These are phyloP conservation scores for Phytophthora hibernalis DNA, from an alignment of 352 stramenopile species.

Conservation along the genomic window DNA sequence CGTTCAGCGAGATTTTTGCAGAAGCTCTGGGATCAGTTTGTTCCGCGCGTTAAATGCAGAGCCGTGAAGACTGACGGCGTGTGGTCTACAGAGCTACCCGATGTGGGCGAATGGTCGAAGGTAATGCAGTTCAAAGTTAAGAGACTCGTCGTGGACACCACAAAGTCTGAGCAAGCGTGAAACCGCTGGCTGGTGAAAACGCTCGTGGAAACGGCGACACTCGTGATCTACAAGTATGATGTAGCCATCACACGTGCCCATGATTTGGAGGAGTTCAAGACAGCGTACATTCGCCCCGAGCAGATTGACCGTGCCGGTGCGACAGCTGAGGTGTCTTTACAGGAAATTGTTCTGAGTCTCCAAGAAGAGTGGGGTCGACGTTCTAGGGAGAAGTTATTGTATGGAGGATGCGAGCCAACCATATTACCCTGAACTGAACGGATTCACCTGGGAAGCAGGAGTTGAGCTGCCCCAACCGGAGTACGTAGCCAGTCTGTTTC, in stretches of 20 bases:
- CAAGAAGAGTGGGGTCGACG: not conserved
- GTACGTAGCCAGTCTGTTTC: too few species aligned
- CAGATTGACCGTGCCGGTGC: constrained; percentile 6
- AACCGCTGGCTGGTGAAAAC: constrained; percentile 10
- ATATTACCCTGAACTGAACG: too few species aligned
- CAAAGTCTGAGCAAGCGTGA: not conserved
- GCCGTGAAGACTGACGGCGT: too few species aligned
- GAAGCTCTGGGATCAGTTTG: not conserved
- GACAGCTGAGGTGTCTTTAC: constrained; percentile 11
- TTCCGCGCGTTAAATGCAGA: not conserved
- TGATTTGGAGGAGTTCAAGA: constrained; percentile 10
- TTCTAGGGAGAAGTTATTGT: too few species aligned
- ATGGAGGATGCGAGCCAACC: too few species aligned
- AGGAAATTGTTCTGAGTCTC: not conserved
- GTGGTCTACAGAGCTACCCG: not conserved
- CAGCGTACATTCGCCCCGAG: constrained; percentile 7
- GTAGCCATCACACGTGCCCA: constrained; percentile 8
- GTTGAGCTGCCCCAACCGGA: too few species aligned
- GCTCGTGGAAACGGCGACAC: constrained; percentile 8
- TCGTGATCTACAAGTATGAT: constrained; percentile 19
- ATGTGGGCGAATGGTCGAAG: not conserved
- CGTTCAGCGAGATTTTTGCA: not conserved
- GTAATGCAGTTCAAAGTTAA: constrained; percentile 4
- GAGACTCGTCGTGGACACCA: not conserved
- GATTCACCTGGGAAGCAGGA: too few species aligned